These are phyloP conservation scores for Alternaria novae-zelandiae DNA, from an alignment of 2,329 filamentous ascomycete genomes.

Conservation along the genomic window DNA sequence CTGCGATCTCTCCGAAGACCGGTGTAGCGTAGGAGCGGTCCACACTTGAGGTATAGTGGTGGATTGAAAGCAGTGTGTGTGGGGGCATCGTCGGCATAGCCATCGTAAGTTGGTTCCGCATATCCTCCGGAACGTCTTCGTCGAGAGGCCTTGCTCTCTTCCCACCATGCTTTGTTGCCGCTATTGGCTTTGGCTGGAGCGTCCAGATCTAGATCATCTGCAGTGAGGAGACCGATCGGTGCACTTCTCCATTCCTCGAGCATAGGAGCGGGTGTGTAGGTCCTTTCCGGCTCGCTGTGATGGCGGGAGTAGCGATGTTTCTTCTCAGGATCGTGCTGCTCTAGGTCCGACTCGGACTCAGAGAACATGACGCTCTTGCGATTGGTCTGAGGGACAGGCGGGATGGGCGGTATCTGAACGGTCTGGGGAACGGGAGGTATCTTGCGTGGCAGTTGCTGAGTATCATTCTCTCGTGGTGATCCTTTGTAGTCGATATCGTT, in stretches of 20 bases:
- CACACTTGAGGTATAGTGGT: slow-evolving; percentile 83
- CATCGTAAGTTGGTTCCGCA: slow-evolving; percentile 63
- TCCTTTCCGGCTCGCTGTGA: slow-evolving; percentile 53
- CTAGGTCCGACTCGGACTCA: slow-evolving; percentile 29
- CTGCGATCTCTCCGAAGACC: slow-evolving; percentile 72
- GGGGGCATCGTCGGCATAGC: slow-evolving; percentile 69
- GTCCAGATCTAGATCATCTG: slow-evolving; percentile 54
- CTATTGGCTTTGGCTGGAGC: slow-evolving; percentile 35
- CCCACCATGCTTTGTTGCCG: slow-evolving; percentile 73
- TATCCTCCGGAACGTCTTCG: slow-evolving; percentile 46
- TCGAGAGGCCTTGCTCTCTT: slow-evolving; percentile 59
- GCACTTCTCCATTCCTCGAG: slow-evolving; percentile 63
- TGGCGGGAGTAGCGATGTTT: slow-evolving; percentile 44
- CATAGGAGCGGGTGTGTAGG: slow-evolving; percentile 65
- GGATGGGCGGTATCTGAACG: slow-evolving; percentile 12
- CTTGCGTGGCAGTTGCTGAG: slow-evolving; percentile 33
- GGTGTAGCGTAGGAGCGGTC: slow-evolving; percentile 87
- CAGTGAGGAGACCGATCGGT: slow-evolving; percentile 47
- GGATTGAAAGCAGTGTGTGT: slow-evolving; percentile 80
- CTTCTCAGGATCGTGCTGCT: slow-evolving; percentile 30
- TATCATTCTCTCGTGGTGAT: slow-evolving; percentile 40
- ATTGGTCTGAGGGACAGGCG: slow-evolving; percentile 37
- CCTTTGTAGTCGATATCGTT: slow-evolving; percentile 46
- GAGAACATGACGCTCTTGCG: slow-evolving; percentile 52
- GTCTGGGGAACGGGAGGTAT: slow-evolving; percentile 16